Base-by-base conservation (phyloP, 257 asterid genomes). In the Solanum habrochaites region DNA sequence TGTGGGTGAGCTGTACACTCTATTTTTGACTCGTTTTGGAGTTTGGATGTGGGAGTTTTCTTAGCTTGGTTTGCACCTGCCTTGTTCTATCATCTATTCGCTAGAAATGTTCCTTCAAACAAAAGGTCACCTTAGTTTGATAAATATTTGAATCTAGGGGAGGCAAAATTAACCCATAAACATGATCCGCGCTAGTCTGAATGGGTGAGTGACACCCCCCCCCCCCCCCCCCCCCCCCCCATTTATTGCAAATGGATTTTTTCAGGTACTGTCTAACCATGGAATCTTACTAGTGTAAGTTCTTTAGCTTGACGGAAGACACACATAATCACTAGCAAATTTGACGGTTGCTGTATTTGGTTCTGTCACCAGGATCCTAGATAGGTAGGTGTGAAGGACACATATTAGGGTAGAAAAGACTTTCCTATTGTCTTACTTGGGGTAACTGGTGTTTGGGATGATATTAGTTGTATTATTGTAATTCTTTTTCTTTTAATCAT, bases 1-100 rank as follows among this genome's bases (percentile, higher is more conserved):
- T 93, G 93, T 89, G 99, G 99, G 98, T 97, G n/a, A 89, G 98
- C 99, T 21, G 93, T 96, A 83, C 99, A 96, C 74, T 97, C 99
- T 88, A 86, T 97, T 88, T 88, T 90, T 96, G 66, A 97, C 99
- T n/a, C 0, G 98, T 97, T 60, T 99, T 84, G 99, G 99, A 83
- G 88, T 97, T 97, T 82, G 99, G 99, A 93, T 99, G 99, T 96
- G 88, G 89, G 91, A 32, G n/a, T n/a, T 75, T 90, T 84, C 84
- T 45, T 78, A 27, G 84, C 84, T 78, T 45, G 39, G 10, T 27
- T 78, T 40, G 42, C 16, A 78, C 84, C 66, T 78, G 66, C 40
- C 84, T 78, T 15, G 39, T 78, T 78, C 39, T 35, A 35, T 35
- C 39, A 77, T 72, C 80, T 75, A 42, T 75, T 11, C n/a, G 32